phyloP scores from a whole-genome alignment of 1,284 basidiomycete genomes.

The Naganishia albida region DNA sequence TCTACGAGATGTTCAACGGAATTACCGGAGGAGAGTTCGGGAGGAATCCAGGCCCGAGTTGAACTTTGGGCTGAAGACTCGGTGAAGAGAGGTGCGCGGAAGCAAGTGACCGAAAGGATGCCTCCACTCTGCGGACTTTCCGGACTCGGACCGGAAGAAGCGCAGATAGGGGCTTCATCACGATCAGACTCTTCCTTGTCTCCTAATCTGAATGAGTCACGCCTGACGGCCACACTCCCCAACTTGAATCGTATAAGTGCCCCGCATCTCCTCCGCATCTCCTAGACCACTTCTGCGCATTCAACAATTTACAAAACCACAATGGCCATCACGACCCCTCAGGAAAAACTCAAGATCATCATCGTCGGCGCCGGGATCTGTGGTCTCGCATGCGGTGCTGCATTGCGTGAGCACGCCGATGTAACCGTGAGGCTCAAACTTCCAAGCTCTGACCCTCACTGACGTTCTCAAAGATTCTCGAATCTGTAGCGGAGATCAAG shows the following conservation, averaged over 20 bases:
- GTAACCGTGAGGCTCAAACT: slow-evolving; percentile 34
- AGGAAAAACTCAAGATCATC: slow-evolving; percentile 35
- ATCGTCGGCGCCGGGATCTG: slow-evolving; percentile 43
- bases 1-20: no score
- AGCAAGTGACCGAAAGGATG: no score
- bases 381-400: slow-evolving; percentile 39
- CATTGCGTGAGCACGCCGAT: slow-evolving; percentile 38
- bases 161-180: no score
- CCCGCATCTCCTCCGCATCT: neutral
- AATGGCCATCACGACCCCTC: slow-evolving; percentile 11
- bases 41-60: no score
- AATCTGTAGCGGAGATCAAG: slow-evolving; percentile 36
- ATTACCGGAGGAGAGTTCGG: no score
- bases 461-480: slow-evolving; percentile 35
- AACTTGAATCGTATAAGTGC: neutral
- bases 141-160: no score
- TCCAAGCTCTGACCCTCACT: neutral
- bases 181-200: no score
- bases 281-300: neutral
- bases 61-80: no score
- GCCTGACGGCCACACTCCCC: no score
- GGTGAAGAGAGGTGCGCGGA: no score
- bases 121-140: no score
- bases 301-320: neutral
- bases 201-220: no score